Evolutionary conservation across 2,329 filamentous ascomycete genomes (phyloP).

Genomic region (Colletotrichum musae): DNA sequence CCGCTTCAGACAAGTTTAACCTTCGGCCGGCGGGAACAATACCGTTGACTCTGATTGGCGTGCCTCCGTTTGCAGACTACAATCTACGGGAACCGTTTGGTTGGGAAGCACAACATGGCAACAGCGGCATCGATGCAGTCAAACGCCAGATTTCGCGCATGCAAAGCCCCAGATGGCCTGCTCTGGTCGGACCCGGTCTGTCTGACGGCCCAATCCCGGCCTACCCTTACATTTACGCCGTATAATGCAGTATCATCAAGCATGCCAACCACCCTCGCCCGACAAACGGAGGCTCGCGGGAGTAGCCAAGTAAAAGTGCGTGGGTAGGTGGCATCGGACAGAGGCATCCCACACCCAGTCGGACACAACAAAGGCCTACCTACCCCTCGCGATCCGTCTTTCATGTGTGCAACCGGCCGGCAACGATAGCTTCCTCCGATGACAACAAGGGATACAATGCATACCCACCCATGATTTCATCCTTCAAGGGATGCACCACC

Average conservation of each 20-base stretch:
- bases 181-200: conserved; percentile 31
- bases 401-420: conserved; percentile 15
- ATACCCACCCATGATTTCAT: conserved; percentile 20
- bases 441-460: conserved; percentile 18
- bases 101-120: conserved; percentile 43
- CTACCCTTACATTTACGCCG: not conserved
- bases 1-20: conserved; percentile 40
- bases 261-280: conserved; percentile 18
- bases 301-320: not conserved
- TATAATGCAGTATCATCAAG: conserved; percentile 10
- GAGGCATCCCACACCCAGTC: conserved; percentile 10
- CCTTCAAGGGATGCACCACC: conserved; percentile 11
- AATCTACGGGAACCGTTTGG: conserved; percentile 40
- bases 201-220: conserved; percentile 20
- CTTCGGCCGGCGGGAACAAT: conserved; percentile 38
- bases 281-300: conserved; percentile 12
- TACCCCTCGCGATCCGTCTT: conserved; percentile 23
- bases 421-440: not conserved
- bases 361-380: conserved; percentile 5
- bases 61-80: conserved; percentile 41
- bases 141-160: conserved; percentile 46
- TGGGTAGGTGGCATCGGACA: conserved; percentile 11
- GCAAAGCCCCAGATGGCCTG: conserved; percentile 28
- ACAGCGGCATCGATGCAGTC: conserved; percentile 45
- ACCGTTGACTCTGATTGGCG: conserved; percentile 40